Base-by-base conservation (phyloP, 208 protist genomes). In the Polymyxa betae region DNA sequence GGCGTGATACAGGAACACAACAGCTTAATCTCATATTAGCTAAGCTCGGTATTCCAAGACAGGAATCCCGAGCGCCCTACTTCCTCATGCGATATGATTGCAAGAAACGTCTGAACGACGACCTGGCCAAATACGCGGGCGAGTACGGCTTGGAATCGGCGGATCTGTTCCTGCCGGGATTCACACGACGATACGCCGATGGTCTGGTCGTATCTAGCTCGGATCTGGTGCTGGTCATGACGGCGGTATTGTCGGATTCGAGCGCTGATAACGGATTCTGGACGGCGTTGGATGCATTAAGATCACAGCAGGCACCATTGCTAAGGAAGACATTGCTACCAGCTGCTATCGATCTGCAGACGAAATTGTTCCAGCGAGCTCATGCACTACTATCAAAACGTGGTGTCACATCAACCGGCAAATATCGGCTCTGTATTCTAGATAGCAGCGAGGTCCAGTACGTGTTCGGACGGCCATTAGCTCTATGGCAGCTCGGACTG, bases 11-110 rank as follows among this genome's bases (percentile, higher is more conserved):
- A n/a, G 88, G 88, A 32, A 10, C 12, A 32, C 64, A 66, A 45
- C 32, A 90, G 12, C 64, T 90, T n/a, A 43, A 90, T 40, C 32
- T 44, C 12, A 44, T 90, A 24, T 64, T 90, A 43, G 88, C 88
- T 10, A 90, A 90, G 88, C 41, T 90, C 35, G 88, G 88, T 5
- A 90, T 90, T 90, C 88, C 88, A 0, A 40, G 40, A 12, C 38
- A 44, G 20, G 88, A 90, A 64, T 72, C 35, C 10, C 88, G 54
- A 32, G 0, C 32, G 1, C 43, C 38, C 10, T 90, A 78, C 46
- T 49, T 29, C 10, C 82, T 90, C 12, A 90, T 90, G 88, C 10
- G 38, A n/a, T 5, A 10, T 16, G 40, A 32, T 10, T 78, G 43
- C 88, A 90, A 90, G 32, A 35, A 90, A 12, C 10, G 29, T 24